phyloP scores from a whole-genome alignment of 2,329 filamentous ascomycete genomes.

The Hymenoscyphus fraxineus region DNA sequence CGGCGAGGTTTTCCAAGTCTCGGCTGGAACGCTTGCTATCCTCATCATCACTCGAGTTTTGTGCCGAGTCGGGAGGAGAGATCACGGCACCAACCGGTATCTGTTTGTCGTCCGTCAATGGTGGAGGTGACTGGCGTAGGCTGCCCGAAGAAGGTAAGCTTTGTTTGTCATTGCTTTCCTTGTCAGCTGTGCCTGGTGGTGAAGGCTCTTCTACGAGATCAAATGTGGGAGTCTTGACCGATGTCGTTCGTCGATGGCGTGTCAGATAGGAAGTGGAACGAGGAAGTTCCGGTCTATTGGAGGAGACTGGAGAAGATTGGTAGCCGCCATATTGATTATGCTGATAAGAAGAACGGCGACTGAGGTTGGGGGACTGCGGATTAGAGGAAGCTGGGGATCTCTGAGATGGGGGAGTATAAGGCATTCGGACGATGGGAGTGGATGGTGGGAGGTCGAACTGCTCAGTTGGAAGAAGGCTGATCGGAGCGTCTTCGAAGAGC shows the following conservation, averaged over 20 bases:
- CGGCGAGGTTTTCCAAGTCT: slow-evolving; percentile 39
- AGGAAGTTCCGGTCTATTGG: slow-evolving; percentile 51
- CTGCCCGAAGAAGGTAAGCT: slow-evolving; percentile 47
- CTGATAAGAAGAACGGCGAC: slow-evolving; percentile 57
- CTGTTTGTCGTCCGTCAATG: slow-evolving; percentile 63
- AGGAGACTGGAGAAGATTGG: slow-evolving; percentile 23
- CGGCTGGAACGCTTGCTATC: slow-evolving; percentile 40
- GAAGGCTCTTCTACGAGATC: slow-evolving; percentile 30
- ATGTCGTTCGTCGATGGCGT: slow-evolving; percentile 58
- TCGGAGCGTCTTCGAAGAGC: slow-evolving; percentile 1
- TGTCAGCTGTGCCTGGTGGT: slow-evolving; percentile 29
- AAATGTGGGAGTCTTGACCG: slow-evolving; percentile 37
- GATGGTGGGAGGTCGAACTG: slow-evolving; percentile 8
- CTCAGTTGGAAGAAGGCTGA: not conserved
- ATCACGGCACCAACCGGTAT: slow-evolving; percentile 84
- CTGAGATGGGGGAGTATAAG: slow-evolving; percentile 79
- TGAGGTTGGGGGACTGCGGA: slow-evolving; percentile 52
- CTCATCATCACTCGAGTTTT: slow-evolving; percentile 82
- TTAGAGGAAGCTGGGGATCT: slow-evolving; percentile 59
- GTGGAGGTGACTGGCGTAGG: slow-evolving; percentile 80
- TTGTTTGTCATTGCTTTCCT: slow-evolving; percentile 30
- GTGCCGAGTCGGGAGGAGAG: slow-evolving; percentile 82
- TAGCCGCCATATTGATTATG: slow-evolving; percentile 34
- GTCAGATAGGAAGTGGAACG: slow-evolving; percentile 64
- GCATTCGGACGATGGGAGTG: slow-evolving; percentile 56